Evolutionary conservation across 169 alveolate species (phyloP).

Genomic region (Babesia caballi): DNA sequence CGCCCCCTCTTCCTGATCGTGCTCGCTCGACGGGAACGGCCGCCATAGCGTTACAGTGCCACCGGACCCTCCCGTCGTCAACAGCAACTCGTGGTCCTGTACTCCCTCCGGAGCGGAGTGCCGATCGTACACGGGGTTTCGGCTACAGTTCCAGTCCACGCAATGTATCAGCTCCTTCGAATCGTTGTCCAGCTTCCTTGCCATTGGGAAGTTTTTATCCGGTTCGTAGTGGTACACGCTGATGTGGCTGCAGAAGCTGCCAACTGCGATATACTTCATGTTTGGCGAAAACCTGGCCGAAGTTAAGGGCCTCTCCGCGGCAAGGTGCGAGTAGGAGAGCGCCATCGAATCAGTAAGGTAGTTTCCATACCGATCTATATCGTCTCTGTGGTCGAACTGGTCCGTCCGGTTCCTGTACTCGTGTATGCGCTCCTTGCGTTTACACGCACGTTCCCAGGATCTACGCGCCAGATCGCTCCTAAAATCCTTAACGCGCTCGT

Average conservation of each 20-base stretch:
- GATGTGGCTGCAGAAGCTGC: conserved; percentile 62
- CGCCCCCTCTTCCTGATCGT: neutral
- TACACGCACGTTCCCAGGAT: conserved; percentile 32
- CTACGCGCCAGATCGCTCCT: conserved; percentile 58
- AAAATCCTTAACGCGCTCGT: conserved; percentile 58
- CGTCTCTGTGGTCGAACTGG: conserved; percentile 69
- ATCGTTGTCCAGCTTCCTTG: conserved; percentile 60
- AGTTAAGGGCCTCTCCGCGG: conserved; percentile 77
- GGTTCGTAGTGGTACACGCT: conserved; percentile 51
- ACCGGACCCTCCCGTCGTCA: conserved; percentile 75
- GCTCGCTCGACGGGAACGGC: conserved; percentile 37
- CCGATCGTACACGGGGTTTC: conserved; percentile 58
- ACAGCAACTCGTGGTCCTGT: conserved; percentile 48
- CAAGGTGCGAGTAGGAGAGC: conserved; percentile 70
- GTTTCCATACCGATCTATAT: conserved; percentile 64
- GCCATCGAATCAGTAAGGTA: conserved; percentile 62
- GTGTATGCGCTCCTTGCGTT: conserved; percentile 61
- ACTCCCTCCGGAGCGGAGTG: conserved; percentile 35
- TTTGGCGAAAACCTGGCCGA: conserved; percentile 77
- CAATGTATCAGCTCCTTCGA: conserved; percentile 73
- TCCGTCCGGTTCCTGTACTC: conserved; percentile 59
- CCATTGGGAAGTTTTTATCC: conserved; percentile 58
- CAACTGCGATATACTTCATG: conserved; percentile 54
- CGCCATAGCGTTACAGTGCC: conserved; percentile 69
- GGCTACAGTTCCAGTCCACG: conserved; percentile 72